A percentile compares a stretch with the other conserved stretches of the same genome.
These are phyloP conservation scores for Serendipita indica DNA, from an alignment of 768 basidiomycete species.

Conservation along the genomic window DNA sequence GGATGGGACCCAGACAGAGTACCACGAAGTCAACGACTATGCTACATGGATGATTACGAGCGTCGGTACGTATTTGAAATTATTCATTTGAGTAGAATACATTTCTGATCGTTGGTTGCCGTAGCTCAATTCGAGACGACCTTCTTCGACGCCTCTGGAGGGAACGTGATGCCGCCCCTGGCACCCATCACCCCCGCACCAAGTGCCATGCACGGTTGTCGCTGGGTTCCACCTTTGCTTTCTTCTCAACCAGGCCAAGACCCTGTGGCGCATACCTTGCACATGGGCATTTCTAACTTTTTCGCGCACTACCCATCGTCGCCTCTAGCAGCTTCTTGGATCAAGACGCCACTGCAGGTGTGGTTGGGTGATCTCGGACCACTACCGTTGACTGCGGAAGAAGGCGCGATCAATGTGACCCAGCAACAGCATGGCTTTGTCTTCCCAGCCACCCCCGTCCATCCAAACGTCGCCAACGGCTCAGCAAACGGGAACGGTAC, in stretches of 20 bases:
- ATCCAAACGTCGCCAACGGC: slow-evolving; percentile 45
- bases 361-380: slow-evolving; percentile 87
- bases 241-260: slow-evolving; percentile 44
- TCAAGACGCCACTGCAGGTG: slow-evolving; percentile 63
- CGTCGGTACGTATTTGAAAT: slow-evolving; percentile 43
- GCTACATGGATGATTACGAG: slow-evolving; percentile 93
- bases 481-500: slow-evolving; percentile 26
- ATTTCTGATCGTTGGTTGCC: slow-evolving; percentile 10
- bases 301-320: slow-evolving; percentile 52
- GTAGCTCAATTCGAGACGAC: slow-evolving; percentile 87
- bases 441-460: slow-evolving; percentile 58
- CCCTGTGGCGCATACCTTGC: slow-evolving; percentile 51
- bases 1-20: slow-evolving; percentile 52
- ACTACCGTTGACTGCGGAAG: slow-evolving; percentile 23
- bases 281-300: slow-evolving; percentile 78
- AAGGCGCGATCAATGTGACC: background rate
- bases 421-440: slow-evolving; percentile 36
- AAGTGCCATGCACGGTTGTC: slow-evolving; percentile 39
- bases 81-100: background rate
- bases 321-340: slow-evolving; percentile 15
- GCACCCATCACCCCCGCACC: slow-evolving; percentile 83
- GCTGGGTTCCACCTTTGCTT: slow-evolving; percentile 67
- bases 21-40: slow-evolving; percentile 89
- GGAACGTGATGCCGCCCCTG: slow-evolving; percentile 61
- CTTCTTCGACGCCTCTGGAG: slow-evolving; percentile 80